Conservation (phyloP, 2,329 filamentous ascomycete genomes). For the Colletotrichum orbiculare region DNA sequence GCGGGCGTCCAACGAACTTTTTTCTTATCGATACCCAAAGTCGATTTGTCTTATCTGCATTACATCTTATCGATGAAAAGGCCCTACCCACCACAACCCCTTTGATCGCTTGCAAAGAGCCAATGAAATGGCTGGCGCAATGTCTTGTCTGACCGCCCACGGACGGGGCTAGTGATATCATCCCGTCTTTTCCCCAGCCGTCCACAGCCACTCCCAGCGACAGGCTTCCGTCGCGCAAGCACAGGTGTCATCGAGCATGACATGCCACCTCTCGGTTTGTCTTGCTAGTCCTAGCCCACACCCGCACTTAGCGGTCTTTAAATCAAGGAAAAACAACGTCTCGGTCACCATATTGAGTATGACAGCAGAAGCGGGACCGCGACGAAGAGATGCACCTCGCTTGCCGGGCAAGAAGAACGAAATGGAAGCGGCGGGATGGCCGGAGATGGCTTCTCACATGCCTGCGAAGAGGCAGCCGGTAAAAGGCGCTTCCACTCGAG, state of each 20-base stretch:
- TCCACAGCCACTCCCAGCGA: constrained; percentile 19
- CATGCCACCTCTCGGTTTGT: constrained; percentile 16
- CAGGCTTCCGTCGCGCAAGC: constrained; percentile 20
- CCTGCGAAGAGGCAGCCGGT: constrained; percentile 24
- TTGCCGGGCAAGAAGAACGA: constrained; percentile 23
- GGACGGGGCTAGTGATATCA: constrained; percentile 34
- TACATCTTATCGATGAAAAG: not conserved
- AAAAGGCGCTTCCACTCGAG: constrained; percentile 5
- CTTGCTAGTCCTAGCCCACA: constrained; percentile 17
- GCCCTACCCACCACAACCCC: not conserved
- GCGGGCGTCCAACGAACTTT: constrained; percentile 26
- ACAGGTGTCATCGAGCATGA: constrained; percentile 21
- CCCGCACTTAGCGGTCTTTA: constrained; percentile 18
- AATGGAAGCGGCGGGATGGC: constrained; percentile 34
- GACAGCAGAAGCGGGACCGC: constrained; percentile 2
- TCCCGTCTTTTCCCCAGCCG: constrained; percentile 25
- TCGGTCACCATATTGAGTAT: not conserved
- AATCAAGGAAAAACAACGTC: constrained; percentile 6
- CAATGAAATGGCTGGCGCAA: constrained; percentile 10
- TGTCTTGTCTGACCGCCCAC: constrained; percentile 35
- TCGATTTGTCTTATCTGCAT: not conserved
- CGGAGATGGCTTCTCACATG: constrained; percentile 36
- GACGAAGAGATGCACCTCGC: constrained; percentile 7
- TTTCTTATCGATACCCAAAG: constrained; percentile 32
- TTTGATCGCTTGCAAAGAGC: too few species aligned